Evolutionary conservation across 2,329 filamentous ascomycete species (phyloP).

Genomic region (Cytospora piceicola): DNA sequence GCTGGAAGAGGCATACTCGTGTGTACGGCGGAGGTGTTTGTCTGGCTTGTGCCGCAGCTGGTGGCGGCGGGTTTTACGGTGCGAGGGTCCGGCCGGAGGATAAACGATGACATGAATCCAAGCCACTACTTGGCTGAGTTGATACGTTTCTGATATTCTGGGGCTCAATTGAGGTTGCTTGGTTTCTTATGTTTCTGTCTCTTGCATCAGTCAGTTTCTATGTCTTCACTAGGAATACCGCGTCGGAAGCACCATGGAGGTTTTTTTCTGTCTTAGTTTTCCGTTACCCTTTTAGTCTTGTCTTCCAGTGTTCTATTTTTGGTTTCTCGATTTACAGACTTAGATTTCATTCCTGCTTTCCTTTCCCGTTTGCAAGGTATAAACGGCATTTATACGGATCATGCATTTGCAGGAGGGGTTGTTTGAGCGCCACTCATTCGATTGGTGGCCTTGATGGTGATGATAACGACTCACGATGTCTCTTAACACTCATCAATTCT

Average conservation of each 20-base stretch:
- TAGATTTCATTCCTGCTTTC: neutral
- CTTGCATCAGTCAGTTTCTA: neutral
- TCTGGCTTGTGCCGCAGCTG: slow-evolving; percentile 57
- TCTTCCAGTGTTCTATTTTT: neutral
- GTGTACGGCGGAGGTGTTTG: slow-evolving; percentile 64
- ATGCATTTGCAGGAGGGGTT: neutral
- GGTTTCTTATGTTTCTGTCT: neutral
- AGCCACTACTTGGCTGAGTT: neutral
- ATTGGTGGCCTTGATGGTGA: neutral
- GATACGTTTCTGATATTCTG: neutral
- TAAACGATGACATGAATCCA: slow-evolving; percentile 44
- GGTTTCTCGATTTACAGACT: neutral
- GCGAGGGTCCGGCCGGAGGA: slow-evolving; percentile 58
- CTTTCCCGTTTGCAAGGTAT: neutral
- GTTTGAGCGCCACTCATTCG: neutral
- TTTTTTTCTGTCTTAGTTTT: neutral
- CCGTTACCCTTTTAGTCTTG: neutral
- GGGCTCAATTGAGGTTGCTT: neutral
- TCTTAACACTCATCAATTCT: neutral
- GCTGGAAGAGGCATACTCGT: slow-evolving; percentile 62
- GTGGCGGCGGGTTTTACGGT: slow-evolving; percentile 55
- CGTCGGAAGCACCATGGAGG: neutral
- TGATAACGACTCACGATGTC: neutral
- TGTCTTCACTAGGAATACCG: neutral
- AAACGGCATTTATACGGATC: neutral